Percentiles rank a stretch among this genome's conserved stretches.
These are phyloP conservation scores for Blastobotrys apis DNA, from an alignment of 1,139 yeast species.

Conservation along the genomic window DNA sequence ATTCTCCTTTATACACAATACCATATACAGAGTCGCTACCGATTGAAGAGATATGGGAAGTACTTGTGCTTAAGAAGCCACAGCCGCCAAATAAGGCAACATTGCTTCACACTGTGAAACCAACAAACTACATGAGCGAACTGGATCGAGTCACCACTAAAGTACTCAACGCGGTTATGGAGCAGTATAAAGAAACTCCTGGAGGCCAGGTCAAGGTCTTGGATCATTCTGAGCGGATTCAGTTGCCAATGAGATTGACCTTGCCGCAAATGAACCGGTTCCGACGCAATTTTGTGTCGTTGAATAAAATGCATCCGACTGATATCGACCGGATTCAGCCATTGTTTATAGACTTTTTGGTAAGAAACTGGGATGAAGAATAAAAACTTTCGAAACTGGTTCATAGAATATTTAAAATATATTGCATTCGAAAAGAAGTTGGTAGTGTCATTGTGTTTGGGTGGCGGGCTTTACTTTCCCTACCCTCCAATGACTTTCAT, in stretches of 20 bases:
- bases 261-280: constrained; percentile 79
- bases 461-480: too few relatives aligned
- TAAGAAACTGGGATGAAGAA: constrained; percentile 40
- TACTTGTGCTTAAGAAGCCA: constrained; percentile 59
- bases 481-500: too few relatives aligned
- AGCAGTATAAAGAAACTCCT: constrained; percentile 54
- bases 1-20: constrained; percentile 78
- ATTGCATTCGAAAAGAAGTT: too few relatives aligned
- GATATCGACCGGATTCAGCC: constrained; percentile 64
- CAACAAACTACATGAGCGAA: constrained; percentile 73
- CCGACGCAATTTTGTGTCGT: constrained; percentile 71
- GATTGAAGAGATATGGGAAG: constrained; percentile 67
- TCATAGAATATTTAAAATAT: too few relatives aligned
- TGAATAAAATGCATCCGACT: constrained; percentile 71
- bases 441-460: too few relatives aligned
- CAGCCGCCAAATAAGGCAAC: constrained; percentile 41
- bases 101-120: constrained; percentile 62
- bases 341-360: constrained; percentile 69
- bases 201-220: constrained; percentile 46
- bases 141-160: constrained; percentile 68
- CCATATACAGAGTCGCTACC: constrained; percentile 57
- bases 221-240: constrained; percentile 43
- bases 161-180: constrained; percentile 55
- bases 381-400: background rate
- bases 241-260: constrained; percentile 64